Evolutionary conservation across 306 rosid genomes (phyloP).

Genomic region (Corylus avellana): DNA sequence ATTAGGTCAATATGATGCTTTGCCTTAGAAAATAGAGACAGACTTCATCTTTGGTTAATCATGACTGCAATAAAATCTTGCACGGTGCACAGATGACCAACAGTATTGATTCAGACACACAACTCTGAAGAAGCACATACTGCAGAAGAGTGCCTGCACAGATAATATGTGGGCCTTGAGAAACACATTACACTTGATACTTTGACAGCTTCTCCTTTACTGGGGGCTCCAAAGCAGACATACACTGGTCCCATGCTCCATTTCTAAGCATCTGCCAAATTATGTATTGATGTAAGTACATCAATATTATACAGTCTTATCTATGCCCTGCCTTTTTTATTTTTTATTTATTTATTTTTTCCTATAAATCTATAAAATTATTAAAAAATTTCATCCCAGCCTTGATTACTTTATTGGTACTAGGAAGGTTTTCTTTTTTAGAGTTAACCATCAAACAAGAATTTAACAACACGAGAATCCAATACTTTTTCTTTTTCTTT

Average conservation of each 20-base stretch:
- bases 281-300: slow-evolving; percentile 1
- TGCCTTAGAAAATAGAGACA: slow-evolving; percentile 38
- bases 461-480: neutral
- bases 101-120: slow-evolving; percentile 45
- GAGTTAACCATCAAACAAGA: neutral
- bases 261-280: slow-evolving; percentile 77
- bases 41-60: slow-evolving; percentile 37
- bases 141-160: slow-evolving; percentile 18
- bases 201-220: slow-evolving; percentile 85
- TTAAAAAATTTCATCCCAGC: neutral
- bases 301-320: slow-evolving; percentile 10
- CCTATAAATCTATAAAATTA: neutral
- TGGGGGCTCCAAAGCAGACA: slow-evolving; percentile 90
- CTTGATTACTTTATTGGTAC: neutral
- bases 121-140: slow-evolving; percentile 35
- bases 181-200: slow-evolving; percentile 64
- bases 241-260: slow-evolving; percentile 99
- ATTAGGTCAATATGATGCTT: slow-evolving; percentile 36
- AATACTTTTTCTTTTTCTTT: neutral
- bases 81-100: slow-evolving; percentile 46
- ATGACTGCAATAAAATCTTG: slow-evolving; percentile 30
- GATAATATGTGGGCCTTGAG: slow-evolving; percentile 4
- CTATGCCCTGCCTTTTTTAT: neutral
- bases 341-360: too few relatives aligned
- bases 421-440: neutral